Conservation (phyloP, 2,329 filamentous ascomycete species). For the Colletotrichum sp. region DNA sequence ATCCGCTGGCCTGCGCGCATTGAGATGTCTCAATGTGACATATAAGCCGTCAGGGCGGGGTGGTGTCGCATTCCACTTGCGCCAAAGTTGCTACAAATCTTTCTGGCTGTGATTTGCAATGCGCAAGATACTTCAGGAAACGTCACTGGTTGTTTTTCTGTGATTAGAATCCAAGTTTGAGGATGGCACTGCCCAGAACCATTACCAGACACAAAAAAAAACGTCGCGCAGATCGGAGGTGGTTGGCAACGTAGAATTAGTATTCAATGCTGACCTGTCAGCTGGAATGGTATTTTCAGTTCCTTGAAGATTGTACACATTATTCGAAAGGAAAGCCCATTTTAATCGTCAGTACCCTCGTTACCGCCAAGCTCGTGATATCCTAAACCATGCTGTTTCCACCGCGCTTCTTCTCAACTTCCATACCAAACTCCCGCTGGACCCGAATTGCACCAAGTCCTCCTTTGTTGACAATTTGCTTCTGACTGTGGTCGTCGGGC, state of each 20-base stretch:
- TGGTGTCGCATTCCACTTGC: background rate
- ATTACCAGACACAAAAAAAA: background rate
- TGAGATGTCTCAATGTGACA: background rate
- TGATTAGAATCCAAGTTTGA: background rate
- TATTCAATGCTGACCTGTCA: background rate
- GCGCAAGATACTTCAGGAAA: background rate
- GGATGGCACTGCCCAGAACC: background rate
- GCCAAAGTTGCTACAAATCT: background rate
- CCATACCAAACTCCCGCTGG: conserved; percentile 7
- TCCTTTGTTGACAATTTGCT: background rate
- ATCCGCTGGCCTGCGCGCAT: background rate
- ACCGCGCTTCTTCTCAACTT: background rate
- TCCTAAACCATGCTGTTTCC: background rate
- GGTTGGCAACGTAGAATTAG: too few species aligned
- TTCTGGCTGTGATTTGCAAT: background rate
- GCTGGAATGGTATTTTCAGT: background rate
- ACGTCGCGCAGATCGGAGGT: background rate
- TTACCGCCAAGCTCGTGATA: background rate
- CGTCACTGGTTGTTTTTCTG: background rate
- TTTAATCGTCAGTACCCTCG: background rate
- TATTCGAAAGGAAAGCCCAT: background rate
- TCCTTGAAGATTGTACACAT: background rate
- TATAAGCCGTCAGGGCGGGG: background rate
- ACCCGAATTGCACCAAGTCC: conserved; percentile 11
- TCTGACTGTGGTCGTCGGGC: conserved; percentile 13